Evolutionary conservation across 2,329 filamentous ascomycete species (phyloP).

Genomic region (Nigrospora osmanthi): DNA sequence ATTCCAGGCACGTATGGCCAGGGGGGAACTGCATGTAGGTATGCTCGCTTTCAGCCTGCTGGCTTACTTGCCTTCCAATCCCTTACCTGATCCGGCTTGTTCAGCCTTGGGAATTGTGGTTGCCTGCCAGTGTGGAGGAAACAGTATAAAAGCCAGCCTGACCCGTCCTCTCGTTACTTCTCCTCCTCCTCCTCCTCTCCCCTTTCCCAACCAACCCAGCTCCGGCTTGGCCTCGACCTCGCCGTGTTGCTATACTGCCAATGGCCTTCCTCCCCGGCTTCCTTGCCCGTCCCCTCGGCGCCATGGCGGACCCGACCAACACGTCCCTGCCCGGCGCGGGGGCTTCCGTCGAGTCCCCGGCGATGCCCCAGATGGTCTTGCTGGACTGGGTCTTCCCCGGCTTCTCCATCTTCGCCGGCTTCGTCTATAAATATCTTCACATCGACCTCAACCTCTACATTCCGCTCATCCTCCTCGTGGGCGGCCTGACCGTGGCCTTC

Average conservation of each 20-base stretch:
- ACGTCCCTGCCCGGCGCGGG: constrained; percentile 4
- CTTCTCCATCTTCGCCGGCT: constrained; percentile 48
- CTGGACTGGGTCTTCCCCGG: constrained; percentile 61
- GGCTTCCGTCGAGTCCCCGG: not conserved
- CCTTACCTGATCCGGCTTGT: no score
- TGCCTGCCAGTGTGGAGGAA: not conserved
- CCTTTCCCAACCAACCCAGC: not conserved
- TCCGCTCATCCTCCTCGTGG: constrained; percentile 43
- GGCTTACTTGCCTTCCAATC: no score
- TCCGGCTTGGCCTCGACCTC: no score
- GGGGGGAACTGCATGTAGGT: no score
- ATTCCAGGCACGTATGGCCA: no score
- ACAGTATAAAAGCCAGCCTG: not conserved
- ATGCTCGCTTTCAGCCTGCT: no score
- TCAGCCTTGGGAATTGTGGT: not conserved
- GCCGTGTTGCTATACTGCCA: not conserved
- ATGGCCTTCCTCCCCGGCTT: not conserved
- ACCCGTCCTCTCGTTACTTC: not conserved
- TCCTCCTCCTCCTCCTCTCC: not conserved
- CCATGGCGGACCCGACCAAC: constrained; percentile 11
- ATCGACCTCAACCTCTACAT: constrained; percentile 58
- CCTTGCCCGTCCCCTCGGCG: not conserved
- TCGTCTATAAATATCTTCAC: constrained; percentile 46
- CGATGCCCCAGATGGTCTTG: constrained; percentile 32
- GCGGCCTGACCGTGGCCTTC: constrained; percentile 41